Conservation (phyloP, 768 basidiomycete genomes). For the Hydnum rufescens region DNA sequence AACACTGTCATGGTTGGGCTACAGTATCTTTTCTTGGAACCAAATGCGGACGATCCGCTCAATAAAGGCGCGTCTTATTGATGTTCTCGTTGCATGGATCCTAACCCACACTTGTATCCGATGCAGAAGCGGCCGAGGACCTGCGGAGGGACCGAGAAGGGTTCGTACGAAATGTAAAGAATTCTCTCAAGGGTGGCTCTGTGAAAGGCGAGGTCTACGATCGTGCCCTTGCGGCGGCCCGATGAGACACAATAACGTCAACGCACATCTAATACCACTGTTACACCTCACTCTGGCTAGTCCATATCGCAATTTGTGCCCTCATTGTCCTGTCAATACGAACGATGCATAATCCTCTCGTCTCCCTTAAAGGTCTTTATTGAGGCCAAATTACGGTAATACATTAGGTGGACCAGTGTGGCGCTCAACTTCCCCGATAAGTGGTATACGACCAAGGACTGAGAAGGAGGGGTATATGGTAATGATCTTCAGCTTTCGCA, state of each 20-base stretch:
- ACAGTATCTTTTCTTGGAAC: conserved; percentile 96
- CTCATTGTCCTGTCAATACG: not conserved
- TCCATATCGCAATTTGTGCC: not conserved
- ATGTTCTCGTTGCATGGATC: not conserved
- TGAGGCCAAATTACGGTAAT: not conserved
- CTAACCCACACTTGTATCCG: not conserved
- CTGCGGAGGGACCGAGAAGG: conserved; percentile 71
- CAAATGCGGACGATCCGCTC: conserved; percentile 93
- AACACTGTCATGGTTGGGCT: conserved; percentile 97
- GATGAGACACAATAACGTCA: conserved; percentile 7
- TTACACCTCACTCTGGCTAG: not conserved
- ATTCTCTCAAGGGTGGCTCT: conserved; percentile 61
- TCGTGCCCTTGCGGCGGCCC: conserved; percentile 27
- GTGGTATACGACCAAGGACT: conserved; percentile 86
- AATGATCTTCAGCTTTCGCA: conserved; percentile 54
- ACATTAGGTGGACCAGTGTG: not conserved
- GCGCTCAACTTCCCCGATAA: conserved; percentile 37
- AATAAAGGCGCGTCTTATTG: conserved; percentile 78
- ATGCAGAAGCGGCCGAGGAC: conserved; percentile 88
- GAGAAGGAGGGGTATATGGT: conserved; percentile 81
- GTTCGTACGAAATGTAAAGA: conserved; percentile 71
- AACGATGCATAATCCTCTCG: not conserved
- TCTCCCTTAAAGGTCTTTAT: not conserved
- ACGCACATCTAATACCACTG: no score
- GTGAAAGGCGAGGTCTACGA: conserved; percentile 70